phyloP scores from a whole-genome alignment of 805 yeast species.

The Nakazawaea anatomiae region DNA sequence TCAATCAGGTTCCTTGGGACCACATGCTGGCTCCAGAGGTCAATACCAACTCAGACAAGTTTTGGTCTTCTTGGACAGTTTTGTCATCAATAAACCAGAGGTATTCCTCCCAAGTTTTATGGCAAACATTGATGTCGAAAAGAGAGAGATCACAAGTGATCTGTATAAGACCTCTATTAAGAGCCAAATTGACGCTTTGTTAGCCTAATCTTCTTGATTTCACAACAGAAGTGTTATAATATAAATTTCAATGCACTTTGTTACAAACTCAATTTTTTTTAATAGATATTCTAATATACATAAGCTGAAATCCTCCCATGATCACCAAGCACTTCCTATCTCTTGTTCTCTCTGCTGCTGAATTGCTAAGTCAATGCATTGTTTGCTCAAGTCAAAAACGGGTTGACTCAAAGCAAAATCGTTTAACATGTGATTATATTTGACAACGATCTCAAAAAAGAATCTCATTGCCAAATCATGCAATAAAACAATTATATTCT shows the following conservation, averaged over 20 bases:
- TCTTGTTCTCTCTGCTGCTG: slow-evolving; percentile 35
- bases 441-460: slow-evolving; percentile 58
- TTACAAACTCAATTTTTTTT: background rate
- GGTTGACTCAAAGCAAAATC: slow-evolving; percentile 59
- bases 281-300: background rate
- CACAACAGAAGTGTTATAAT: too few relatives aligned
- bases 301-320: background rate
- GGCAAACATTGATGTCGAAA: slow-evolving; percentile 2
- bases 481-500: slow-evolving; percentile 44
- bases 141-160: slow-evolving; percentile 1
- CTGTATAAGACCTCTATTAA: background rate
- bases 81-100: slow-evolving; percentile 6
- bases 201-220: background rate
- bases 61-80: slow-evolving; percentile 3
- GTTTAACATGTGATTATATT: slow-evolving; percentile 56
- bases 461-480: slow-evolving; percentile 62
- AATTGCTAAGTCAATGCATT: slow-evolving; percentile 63
- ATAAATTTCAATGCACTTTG: too few relatives aligned
- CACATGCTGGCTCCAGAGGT: slow-evolving; percentile 1
- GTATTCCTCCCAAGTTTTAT: background rate
- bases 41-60: slow-evolving; percentile 6
- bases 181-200: slow-evolving; percentile 1
- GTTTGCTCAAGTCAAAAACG: slow-evolving; percentile 62
- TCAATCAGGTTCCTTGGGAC: slow-evolving; percentile 1
- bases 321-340: background rate